Evolutionary conservation across 1,284 basidiomycete species (phyloP), one percentile per base, ranked within the genome.

Genomic region (Mycosarcoma mackinlayi): DNA sequence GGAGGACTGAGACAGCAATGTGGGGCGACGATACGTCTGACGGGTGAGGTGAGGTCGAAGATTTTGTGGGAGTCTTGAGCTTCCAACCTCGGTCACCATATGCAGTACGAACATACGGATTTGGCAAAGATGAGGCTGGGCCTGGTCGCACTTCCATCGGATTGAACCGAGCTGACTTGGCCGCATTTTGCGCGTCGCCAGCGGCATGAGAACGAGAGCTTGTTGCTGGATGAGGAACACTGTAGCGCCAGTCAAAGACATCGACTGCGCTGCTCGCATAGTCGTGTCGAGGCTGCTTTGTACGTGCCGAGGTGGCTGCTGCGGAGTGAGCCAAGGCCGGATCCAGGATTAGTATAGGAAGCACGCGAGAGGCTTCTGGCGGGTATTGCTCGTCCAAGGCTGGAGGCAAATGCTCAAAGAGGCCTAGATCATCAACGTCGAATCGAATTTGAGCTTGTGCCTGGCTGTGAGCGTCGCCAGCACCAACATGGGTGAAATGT

Each of bases 1-100:
- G 2, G 9, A 6, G 39, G 24, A 18, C 33, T 10, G 50, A 53
- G 2, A 61, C 24, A 16, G 23, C 19, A 16, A 65, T 25, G 23
- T 18, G 24, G 1, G 49, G 49, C 16, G 46, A 18, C 14, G 38
- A 6, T 16, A 27, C 14, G 5, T 61, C 61, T 4, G 45, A 11
- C n/a, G 14, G 10, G 16, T 35, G 39, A 25, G 28, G 13, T 14
- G 40, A 58, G 5, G 38, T 30, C 24, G 28, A 31, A n/a, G 25
- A 8, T 28, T 42, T 67, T 13, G 54, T 19, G 3, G 44, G 23
- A 16, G 53, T 11, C 30, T 56, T 65, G 33, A 77, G 19, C 56
- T 76, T 75, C 75, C 75, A 77, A 10, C 62, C 73, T 3, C 60
- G 65, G 8, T 77, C 75, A 2, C 73, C 69, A 23, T 54, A 73